Base-by-base conservation (phyloP, 495 filamentous ascomycete genomes). In the Choiromyces venosus region DNA sequence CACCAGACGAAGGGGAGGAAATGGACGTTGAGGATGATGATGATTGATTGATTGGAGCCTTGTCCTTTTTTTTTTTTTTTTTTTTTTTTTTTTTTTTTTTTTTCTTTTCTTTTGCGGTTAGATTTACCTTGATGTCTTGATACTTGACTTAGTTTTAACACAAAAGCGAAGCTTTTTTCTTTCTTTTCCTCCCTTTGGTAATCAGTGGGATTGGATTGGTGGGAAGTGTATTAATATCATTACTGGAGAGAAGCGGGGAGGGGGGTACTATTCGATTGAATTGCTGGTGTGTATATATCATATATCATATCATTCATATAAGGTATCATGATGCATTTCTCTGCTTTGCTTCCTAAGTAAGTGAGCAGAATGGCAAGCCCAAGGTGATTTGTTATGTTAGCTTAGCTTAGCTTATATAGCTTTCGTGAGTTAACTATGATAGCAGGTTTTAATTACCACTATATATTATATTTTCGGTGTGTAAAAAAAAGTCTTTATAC, bases 11-110 rank as follows among this genome's bases (percentile, higher is more conserved):
- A 64, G 77, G 79, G 44, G 77, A 74, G 64, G 77, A 80, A 61
- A 81, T 81, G 79, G 79, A 81, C 65, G 77, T 80, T 46, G 79
- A 79, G 64, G 79, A 81, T 61, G 78, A 80, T 68, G 78, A 80
- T 29, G 78, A 80, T 68, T 79, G 52, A 61, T 61, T 29, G n/a
- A 29, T 5, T 16, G 3, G n/a, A n/a, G n/a, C n/a, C n/a, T 10
- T 37, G 65, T 37, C 7, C 35, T 35, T 67, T 37, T 67, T 16
- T 66, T 36, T 66, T 36, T 38, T 35, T 35, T 14, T 37, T 35
- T 35, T 38, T 38, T 35, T 67, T 37, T 37, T 14, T 36, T 67
- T 67, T 67, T 8, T 67, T 67, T 9, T 67, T 67, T 8, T 37
- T 16, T 38, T 67, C n/a, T 44, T 70, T 14, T 70, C 7, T 36